phyloP scores from a whole-genome alignment of 345 rosid species.

The Brassica incana region DNA sequence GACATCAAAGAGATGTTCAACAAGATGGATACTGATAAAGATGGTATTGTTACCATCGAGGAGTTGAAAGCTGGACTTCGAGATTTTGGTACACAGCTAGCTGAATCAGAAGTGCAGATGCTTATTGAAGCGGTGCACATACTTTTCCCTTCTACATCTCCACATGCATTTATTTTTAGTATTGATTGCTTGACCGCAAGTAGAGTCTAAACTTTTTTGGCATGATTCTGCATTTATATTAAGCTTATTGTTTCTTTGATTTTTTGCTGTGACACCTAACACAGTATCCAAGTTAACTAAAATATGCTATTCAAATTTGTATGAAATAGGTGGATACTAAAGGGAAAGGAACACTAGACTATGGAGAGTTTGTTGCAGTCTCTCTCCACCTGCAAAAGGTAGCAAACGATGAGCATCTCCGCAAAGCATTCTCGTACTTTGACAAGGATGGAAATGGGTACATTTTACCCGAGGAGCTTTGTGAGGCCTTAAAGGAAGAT shows the following conservation, averaged over 20 bases:
- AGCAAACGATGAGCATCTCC: conserved; percentile 97
- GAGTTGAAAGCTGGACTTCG: conserved; percentile 90
- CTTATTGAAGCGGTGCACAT: conserved; percentile 92
- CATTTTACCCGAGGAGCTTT: conserved; percentile 90
- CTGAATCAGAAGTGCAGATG: conserved; percentile 93
- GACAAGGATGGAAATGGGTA: conserved; percentile 91
- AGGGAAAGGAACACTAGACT: conserved; percentile 92
- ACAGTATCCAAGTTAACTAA: conserved; percentile 2
- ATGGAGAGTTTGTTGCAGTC: conserved; percentile 88
- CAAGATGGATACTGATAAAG: conserved; percentile 90
- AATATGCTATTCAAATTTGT: conserved; percentile 25
- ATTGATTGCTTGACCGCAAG: conserved; percentile 5
- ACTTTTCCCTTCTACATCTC: conserved; percentile 23
- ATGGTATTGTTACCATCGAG: conserved; percentile 83
- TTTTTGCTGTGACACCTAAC: too few relatives aligned
- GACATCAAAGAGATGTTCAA: conserved; percentile 90
- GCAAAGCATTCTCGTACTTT: conserved; percentile 91
- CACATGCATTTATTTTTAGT: background rate
- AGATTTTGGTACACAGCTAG: conserved; percentile 76
- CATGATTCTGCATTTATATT: background rate
- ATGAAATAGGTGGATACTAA: conserved; percentile 77
- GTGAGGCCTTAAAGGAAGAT: conserved; percentile 88
- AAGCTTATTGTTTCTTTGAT: too few relatives aligned
- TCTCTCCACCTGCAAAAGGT: conserved; percentile 40
- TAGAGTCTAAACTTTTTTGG: conserved; percentile 9